These are phyloP conservation scores for Terana coerulea DNA, from an alignment of 768 basidiomycete genomes.

Conservation along the genomic window DNA sequence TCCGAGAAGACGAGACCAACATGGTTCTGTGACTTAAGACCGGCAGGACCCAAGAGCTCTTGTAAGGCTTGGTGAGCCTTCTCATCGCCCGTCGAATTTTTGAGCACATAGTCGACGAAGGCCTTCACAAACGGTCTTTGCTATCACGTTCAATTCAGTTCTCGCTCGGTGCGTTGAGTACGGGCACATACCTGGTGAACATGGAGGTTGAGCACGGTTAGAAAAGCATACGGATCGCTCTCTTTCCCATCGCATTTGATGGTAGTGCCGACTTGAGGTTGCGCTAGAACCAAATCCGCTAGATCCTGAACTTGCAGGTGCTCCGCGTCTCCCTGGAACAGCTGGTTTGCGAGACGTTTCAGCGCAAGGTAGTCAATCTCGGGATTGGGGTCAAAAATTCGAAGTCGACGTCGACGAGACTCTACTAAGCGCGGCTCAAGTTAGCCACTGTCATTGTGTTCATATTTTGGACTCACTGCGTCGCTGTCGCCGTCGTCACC, in stretches of 20 bases:
- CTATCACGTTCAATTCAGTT: constrained; percentile 34
- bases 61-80: constrained; percentile 52
- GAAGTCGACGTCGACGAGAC: constrained; percentile 82
- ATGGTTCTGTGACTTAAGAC: constrained; percentile 39
- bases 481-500: constrained; percentile 39
- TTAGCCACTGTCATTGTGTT: not conserved
- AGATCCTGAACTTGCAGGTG: constrained; percentile 67
- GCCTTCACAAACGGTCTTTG: constrained; percentile 68
- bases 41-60: constrained; percentile 39
- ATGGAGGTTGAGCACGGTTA: constrained; percentile 81
- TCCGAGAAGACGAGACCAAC: constrained; percentile 87
- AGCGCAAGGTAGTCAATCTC: constrained; percentile 83
- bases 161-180: not conserved
- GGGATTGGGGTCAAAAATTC: constrained; percentile 87
- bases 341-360: constrained; percentile 66
- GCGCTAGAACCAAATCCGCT: constrained; percentile 72
- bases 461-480: constrained; percentile 34
- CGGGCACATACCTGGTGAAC: constrained; percentile 49
- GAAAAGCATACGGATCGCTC: constrained; percentile 86
- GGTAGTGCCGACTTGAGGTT: constrained; percentile 78
- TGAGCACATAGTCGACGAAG: constrained; percentile 65
- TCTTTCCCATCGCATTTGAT: constrained; percentile 90
- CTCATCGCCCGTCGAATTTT: constrained; percentile 47
- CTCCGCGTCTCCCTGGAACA: constrained; percentile 73
- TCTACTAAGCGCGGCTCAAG: constrained; percentile 34